Percentiles rank a stretch among this genome's conserved stretches.
phyloP scores from a whole-genome alignment of 2,329 filamentous ascomycete species.

The Neonectria ditissima region DNA sequence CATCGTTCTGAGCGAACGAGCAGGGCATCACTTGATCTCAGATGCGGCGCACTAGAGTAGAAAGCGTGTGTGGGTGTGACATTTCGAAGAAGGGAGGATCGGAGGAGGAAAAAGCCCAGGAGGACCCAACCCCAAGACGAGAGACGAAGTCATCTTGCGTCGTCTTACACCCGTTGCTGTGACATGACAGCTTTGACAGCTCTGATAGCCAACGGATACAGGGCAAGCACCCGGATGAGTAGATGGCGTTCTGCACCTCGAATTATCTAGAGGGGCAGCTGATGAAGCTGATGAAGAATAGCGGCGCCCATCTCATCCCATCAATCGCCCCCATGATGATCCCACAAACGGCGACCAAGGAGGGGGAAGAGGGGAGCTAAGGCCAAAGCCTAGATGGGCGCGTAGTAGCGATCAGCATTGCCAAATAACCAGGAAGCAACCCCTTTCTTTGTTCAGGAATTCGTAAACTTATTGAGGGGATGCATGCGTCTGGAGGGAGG shows the following conservation, averaged over 20 bases:
- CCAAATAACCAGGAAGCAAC: background rate
- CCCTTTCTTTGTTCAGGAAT: constrained; percentile 7
- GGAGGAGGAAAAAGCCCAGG: background rate
- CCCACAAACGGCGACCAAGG: background rate
- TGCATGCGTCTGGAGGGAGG: no score
- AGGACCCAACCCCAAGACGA: constrained; percentile 13
- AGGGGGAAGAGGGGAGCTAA: no score
- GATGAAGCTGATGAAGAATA: constrained; percentile 20
- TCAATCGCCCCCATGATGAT: background rate
- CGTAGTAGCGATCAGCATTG: constrained; percentile 8
- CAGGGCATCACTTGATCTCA: constrained; percentile 42
- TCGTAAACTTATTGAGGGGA: no score
- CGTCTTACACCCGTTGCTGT: background rate
- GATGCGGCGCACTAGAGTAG: constrained; percentile 33
- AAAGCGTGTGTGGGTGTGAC: constrained; percentile 24
- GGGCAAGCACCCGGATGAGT: background rate
- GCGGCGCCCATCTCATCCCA: constrained; percentile 3
- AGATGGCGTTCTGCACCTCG: constrained; percentile 30
- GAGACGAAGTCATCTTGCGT: background rate
- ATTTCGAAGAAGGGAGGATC: constrained; percentile 10
- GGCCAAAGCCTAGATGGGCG: background rate
- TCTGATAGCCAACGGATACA: background rate
- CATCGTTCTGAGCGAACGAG: constrained; percentile 20
- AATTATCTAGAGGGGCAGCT: constrained; percentile 31
- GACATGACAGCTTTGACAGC: background rate